Base-by-base conservation (phyloP, 495 filamentous ascomycete species). In the Aspergillus olivimuriae region DNA sequence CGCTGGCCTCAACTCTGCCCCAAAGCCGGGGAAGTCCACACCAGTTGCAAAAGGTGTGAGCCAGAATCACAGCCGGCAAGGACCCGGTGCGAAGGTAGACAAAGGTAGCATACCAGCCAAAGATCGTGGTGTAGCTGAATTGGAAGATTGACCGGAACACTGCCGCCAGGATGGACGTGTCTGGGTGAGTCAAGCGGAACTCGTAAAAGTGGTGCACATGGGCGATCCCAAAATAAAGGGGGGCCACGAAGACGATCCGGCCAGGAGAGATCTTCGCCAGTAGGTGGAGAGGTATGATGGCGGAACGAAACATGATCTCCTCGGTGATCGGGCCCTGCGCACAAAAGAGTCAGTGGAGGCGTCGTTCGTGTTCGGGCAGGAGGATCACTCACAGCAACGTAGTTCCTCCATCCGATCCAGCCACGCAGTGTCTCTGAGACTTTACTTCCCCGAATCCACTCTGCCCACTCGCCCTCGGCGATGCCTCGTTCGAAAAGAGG, bases 121-220 rank as follows among this genome's bases (percentile, higher is more conserved):
- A 98, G 18, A 97, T 58, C 14, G 88, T 88, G 4, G 92, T 97
- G 57, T 94, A 98, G n/a, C 75, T 70, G 52, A 98, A 83, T 58
- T 98, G 92, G 48, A 96, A 76, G 15, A 88, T 31, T 1, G 86
- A 86, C 34, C 87, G 80, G 4, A 87, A 47, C 1, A 90, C 43
- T 4, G 80, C 81, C 1, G 70, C 68, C 4, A 72, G 31, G 10
- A 77, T 50, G 4, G 84, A 73, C 2, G 82, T 80, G 48, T 79
- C 69, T 12, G 91, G 88, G 55, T 95, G 78, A 1, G 82, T 84
- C 8, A 94, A 68, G 22, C 81, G 78, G 68, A 91, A 96, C 66
- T 98, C 92, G 67, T 95, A 95, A 63, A 89, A 87, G 66, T 97
- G 92, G 64, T 98, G 91, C 20, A 95, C 62, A 68, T 98, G 92